Base-by-base conservation (phyloP, 2,329 filamentous ascomycete genomes). In the Stachybotrys elegans region DNA sequence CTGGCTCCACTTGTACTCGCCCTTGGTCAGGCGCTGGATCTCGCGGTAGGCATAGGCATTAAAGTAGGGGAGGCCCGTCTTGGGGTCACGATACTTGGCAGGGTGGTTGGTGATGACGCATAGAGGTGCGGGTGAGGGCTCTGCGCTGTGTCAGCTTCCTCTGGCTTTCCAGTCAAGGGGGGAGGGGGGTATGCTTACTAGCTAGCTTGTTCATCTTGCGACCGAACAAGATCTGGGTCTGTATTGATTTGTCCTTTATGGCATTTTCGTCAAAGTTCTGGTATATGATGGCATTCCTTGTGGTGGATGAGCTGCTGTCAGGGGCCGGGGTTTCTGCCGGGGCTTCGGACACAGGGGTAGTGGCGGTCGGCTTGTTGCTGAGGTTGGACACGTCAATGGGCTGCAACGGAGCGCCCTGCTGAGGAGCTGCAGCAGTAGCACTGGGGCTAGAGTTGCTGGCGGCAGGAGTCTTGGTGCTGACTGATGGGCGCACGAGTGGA, bases 81-180 rank as follows among this genome's bases (percentile, higher is more conserved):
- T 78, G 0, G 90, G 88, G 62, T 98, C 93, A 20, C 83, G 79
- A 64, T 94, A 97, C 43, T 81, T 81, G 12, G 92, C 93, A 5
- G 84, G 80, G 43, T 84, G 79, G 56, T 84, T 86, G 1, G 89
- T 96, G 59, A 97, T 91, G 40, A 83, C 84, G 63, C 93, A 98
- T 23, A 84, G 71, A 14, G 76, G 68, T 1, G 65, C 59, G 13
- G 74, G 68, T 4, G 73, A 59, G 16, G 74, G 76, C 57, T 79
- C 75, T 79, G 31, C 8, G 31, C n/a, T 29, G 25, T 29, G 11
- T 5, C 11, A 4, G 25, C 25, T 29, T 12, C 11, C 25, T 12
- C 11, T 12, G n/a, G 25, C 25, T 29, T 11, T 11, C 11, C 11
- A 29, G 11, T 11, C 25, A 29, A 29, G 25, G 25, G 25, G 5